Evolutionary conservation across 1,284 basidiomycete genomes (phyloP).

Genomic region (Ceratobasidium sp.): DNA sequence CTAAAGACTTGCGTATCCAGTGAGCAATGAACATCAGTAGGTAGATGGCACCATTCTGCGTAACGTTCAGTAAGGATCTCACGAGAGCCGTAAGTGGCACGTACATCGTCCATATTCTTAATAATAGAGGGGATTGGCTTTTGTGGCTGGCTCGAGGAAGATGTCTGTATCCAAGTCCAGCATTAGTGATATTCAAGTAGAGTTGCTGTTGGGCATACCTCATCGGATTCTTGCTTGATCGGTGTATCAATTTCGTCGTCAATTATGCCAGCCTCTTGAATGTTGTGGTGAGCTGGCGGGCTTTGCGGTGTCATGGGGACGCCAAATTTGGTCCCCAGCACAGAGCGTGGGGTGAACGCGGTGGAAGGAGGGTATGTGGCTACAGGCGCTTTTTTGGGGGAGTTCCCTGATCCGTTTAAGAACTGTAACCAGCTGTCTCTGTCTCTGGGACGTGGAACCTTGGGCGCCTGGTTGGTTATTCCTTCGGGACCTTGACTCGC

Average conservation of each 20-base stretch:
- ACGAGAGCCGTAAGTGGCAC: not conserved
- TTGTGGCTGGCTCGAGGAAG: slow-evolving; percentile 19
- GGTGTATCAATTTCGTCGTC: not conserved
- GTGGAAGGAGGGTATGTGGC: slow-evolving; percentile 22
- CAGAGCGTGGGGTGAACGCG: slow-evolving; percentile 39
- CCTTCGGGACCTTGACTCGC: slow-evolving; percentile 5
- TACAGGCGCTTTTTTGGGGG: not conserved
- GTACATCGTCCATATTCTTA: slow-evolving; percentile 46
- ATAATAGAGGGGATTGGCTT: slow-evolving; percentile 42
- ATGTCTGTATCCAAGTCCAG: not conserved
- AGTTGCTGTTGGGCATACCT: not conserved
- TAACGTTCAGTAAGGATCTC: not conserved
- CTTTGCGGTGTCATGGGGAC: slow-evolving; percentile 7
- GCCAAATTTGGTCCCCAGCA: slow-evolving; percentile 3
- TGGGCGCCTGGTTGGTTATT: slow-evolving; percentile 20
- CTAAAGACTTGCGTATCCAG: slow-evolving; percentile 46
- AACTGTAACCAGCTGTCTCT: slow-evolving; percentile 47
- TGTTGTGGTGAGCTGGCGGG: slow-evolving; percentile 4
- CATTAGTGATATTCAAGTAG: not conserved
- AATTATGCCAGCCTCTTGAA: slow-evolving; percentile 28
- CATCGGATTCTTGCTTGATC: slow-evolving; percentile 11
- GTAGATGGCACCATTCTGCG: slow-evolving; percentile 40
- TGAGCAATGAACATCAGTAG: slow-evolving; percentile 46
- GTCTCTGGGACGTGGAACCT: slow-evolving; percentile 46
- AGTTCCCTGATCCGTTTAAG: slow-evolving; percentile 44